These are phyloP conservation scores for Oemleria cerasiformis DNA, from an alignment of 306 rosid genomes.

Conservation along the genomic window DNA sequence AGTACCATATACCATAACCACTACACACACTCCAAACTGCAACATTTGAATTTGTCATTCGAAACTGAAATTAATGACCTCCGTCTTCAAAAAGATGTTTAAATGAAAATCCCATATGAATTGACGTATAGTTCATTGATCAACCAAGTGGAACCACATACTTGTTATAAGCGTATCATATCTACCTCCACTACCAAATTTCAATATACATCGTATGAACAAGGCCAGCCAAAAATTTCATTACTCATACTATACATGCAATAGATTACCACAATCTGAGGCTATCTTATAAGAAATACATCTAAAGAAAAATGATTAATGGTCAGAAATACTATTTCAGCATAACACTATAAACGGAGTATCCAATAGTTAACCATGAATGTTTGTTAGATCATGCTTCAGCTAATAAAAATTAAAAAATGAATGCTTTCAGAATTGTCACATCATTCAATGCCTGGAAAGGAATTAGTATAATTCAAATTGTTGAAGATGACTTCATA, in stretches of 20 bases:
- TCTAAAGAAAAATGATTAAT: not conserved
- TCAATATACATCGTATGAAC: not conserved
- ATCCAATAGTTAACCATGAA: not conserved
- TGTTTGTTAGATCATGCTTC: not conserved
- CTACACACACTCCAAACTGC: conserved; percentile 4
- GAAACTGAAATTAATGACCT: not conserved
- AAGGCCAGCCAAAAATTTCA: not conserved
- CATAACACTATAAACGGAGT: not conserved
- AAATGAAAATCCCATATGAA: not conserved
- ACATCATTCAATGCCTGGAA: not conserved
- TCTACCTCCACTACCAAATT: not conserved
- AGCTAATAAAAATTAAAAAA: not conserved
- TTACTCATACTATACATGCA: not conserved
- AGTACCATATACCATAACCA: not conserved
- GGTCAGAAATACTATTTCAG: not conserved
- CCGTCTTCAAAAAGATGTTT: not conserved
- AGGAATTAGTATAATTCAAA: not conserved
- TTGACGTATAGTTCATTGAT: not conserved
- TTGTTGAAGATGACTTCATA: not conserved
- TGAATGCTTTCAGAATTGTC: not conserved
- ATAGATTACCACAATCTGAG: not conserved
- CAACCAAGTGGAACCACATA: not conserved
- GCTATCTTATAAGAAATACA: not conserved
- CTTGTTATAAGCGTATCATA: not conserved
- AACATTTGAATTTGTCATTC: not conserved